These are phyloP conservation scores for Metarhizium robertsii DNA, from an alignment of 2,329 filamentous ascomycete genomes.

Conservation along the genomic window DNA sequence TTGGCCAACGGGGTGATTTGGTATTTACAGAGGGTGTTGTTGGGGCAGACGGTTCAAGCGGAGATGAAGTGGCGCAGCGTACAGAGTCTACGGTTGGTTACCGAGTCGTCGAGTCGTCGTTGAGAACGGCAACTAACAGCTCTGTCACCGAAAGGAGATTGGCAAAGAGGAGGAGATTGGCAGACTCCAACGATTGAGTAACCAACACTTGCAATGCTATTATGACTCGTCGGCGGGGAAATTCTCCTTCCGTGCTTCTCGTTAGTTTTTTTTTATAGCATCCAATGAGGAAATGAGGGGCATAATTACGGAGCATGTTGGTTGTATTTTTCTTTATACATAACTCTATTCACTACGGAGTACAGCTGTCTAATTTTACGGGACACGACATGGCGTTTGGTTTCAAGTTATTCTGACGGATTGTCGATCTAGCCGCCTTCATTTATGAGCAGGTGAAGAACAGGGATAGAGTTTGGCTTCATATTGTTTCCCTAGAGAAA, in stretches of 20 bases:
- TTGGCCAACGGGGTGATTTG: slow-evolving; percentile 59
- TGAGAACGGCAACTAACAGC: slow-evolving; percentile 10
- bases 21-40: slow-evolving; percentile 54
- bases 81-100: slow-evolving; percentile 13
- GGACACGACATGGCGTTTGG: background rate
- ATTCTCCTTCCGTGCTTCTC: background rate
- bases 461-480: too few relatives aligned
- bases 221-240: background rate
- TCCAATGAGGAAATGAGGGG: too few relatives aligned
- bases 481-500: too few relatives aligned
- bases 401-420: background rate
- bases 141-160: background rate
- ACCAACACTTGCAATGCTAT: background rate
- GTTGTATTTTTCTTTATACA: background rate
- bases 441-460: too few relatives aligned
- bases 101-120: slow-evolving; percentile 11
- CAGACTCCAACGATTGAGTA: background rate
- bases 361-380: background rate
- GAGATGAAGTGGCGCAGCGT: slow-evolving; percentile 10
- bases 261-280: background rate
- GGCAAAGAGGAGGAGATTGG: slow-evolving; percentile 22
- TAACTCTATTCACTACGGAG: too few relatives aligned
- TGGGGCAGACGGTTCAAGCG: background rate
- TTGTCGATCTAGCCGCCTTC: too few relatives aligned
- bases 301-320: too few relatives aligned